Conservation (phyloP, 129 eudicot species). For the Daucus carota region DNA sequence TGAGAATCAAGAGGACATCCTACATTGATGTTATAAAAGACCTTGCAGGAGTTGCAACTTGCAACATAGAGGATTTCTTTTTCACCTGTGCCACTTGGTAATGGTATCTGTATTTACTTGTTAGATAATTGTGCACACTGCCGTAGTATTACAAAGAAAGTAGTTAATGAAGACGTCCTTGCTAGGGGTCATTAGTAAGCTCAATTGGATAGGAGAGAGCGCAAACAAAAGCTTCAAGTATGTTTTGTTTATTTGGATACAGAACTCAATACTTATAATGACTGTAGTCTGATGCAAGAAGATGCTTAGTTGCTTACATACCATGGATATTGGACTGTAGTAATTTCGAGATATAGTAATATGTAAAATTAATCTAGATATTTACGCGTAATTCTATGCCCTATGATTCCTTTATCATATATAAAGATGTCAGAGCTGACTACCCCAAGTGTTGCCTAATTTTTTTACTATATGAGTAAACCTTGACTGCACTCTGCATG, state of each 20-base stretch:
- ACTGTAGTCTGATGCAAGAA: not conserved
- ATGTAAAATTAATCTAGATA: not conserved
- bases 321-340: not conserved
- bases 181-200: not conserved
- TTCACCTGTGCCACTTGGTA: not conserved
- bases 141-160: not conserved
- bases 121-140: not conserved
- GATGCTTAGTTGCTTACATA: not conserved
- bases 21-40: not conserved
- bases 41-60: not conserved
- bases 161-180: not conserved
- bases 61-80: not conserved
- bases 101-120: not conserved
- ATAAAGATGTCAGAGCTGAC: not conserved
- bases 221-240: not conserved
- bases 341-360: not conserved
- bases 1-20: not conserved
- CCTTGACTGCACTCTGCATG: not conserved
- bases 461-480: not conserved
- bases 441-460: not conserved
- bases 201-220: not conserved
- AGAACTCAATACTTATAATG: not conserved
- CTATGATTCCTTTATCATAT: not conserved
- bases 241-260: not conserved
- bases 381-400: not conserved